Percentiles rank a stretch among this genome's conserved stretches.
phyloP scores from a whole-genome alignment of 2,329 filamentous ascomycete genomes.

The Malbranchea cinnamomea region DNA sequence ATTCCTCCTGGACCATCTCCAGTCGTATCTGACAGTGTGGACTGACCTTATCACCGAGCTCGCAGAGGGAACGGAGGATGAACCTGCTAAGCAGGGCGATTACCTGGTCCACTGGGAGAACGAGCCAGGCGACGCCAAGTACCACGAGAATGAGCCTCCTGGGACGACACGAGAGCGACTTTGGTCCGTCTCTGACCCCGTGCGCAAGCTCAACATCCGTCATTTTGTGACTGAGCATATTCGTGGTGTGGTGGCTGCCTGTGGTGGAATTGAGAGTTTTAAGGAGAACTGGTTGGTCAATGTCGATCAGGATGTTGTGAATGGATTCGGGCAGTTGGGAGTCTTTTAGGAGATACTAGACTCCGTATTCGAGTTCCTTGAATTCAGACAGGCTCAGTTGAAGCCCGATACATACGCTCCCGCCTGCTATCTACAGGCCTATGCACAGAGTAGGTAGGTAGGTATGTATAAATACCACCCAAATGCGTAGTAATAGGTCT shows the following conservation, averaged over 20 bases:
- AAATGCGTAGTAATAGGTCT: too few species aligned
- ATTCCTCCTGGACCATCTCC: slow-evolving; percentile 29
- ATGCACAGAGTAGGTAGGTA: too few species aligned
- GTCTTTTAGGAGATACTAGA: too few species aligned
- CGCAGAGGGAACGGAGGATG: slow-evolving; percentile 24
- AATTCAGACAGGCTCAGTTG: too few species aligned
- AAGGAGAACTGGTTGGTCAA: slow-evolving; percentile 29
- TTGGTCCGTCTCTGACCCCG: slow-evolving; percentile 26
- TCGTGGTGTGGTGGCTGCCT: slow-evolving; percentile 23
- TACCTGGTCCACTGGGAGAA: slow-evolving; percentile 28
- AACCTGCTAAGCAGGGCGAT: slow-evolving; percentile 21
- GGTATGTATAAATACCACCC: too few species aligned
- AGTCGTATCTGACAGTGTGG: slow-evolving; percentile 33
- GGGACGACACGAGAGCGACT: slow-evolving; percentile 27
- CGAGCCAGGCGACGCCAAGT: slow-evolving; percentile 18
- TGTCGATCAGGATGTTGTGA: slow-evolving; percentile 28
- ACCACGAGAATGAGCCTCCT: slow-evolving; percentile 23
- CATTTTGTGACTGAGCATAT: slow-evolving; percentile 29
- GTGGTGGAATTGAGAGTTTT: slow-evolving; percentile 28
- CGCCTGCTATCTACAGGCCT: too few species aligned
- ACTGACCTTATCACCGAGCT: slow-evolving; percentile 32
- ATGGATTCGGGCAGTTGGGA: slow-evolving; percentile 12
- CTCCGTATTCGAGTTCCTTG: too few species aligned
- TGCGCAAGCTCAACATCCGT: slow-evolving; percentile 31
- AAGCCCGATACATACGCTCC: too few species aligned